A percentile compares a stretch with the other conserved stretches of the same genome.
These are phyloP conservation scores for Naganishia vishniacii DNA, from an alignment of 768 basidiomycete genomes.

Conservation along the genomic window DNA sequence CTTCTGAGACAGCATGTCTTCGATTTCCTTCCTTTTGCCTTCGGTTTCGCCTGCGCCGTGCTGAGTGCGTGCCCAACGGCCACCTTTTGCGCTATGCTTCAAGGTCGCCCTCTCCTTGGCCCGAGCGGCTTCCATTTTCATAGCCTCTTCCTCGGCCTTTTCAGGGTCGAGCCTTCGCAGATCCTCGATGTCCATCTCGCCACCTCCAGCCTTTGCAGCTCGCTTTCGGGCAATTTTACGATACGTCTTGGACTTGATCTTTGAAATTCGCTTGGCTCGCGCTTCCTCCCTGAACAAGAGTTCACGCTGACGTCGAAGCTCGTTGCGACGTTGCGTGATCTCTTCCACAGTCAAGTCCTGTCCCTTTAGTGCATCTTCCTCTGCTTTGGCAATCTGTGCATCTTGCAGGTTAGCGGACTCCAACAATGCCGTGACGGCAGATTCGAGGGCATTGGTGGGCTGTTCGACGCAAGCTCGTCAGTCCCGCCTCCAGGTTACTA, in stretches of 20 bases:
- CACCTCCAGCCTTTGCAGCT: slow-evolving; percentile 56
- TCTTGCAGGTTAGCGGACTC: slow-evolving; percentile 76
- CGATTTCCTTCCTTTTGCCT: slow-evolving; percentile 63
- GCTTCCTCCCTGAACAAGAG: slow-evolving; percentile 87
- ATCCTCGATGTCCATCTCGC: slow-evolving; percentile 45
- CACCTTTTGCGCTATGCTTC: slow-evolving; percentile 71
- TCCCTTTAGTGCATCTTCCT: slow-evolving; percentile 64
- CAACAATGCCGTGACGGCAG: slow-evolving; percentile 71
- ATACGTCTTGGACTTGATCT: slow-evolving; percentile 95
- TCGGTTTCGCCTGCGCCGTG: slow-evolving; percentile 56
- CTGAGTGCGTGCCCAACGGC: slow-evolving; percentile 52
- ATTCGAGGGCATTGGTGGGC: slow-evolving; percentile 81
- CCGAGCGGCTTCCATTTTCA: slow-evolving; percentile 70
- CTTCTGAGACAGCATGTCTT: slow-evolving; percentile 76
- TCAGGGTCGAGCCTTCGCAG: slow-evolving; percentile 57
- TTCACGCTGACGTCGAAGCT: slow-evolving; percentile 82
- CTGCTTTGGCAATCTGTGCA: slow-evolving; percentile 68
- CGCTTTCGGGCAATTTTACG: slow-evolving; percentile 76
- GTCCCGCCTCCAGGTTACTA: background rate
- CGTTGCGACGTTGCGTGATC: slow-evolving; percentile 69
- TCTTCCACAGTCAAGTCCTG: slow-evolving; percentile 80
- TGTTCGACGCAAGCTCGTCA: slow-evolving; percentile 40
- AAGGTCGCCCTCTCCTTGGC: slow-evolving; percentile 86
- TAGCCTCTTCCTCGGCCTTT: slow-evolving; percentile 52
- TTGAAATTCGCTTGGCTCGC: slow-evolving; percentile 80